Percentiles rank a stretch among this genome's conserved stretches.
These are phyloP conservation scores for Chlamydomonas incerta DNA, from an alignment of 139 green algal genomes.

Conservation along the genomic window DNA sequence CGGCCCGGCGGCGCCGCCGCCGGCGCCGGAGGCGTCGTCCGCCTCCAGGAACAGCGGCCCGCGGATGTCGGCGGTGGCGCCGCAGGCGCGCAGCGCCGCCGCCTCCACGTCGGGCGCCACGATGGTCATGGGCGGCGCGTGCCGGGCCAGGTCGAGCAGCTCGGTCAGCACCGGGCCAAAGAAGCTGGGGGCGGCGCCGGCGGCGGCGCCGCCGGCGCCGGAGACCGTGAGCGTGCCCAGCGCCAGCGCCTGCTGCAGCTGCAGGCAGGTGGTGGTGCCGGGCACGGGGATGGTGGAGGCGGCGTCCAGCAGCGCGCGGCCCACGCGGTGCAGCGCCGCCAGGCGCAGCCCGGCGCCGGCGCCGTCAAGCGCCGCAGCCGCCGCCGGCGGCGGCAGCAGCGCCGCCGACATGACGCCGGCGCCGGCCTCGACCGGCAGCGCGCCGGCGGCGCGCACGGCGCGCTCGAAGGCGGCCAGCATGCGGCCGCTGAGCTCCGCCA, in stretches of 20 bases:
- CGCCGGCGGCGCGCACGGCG: background rate
- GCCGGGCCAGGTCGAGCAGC: slow-evolving; percentile 32
- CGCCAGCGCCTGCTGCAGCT: slow-evolving; percentile 36
- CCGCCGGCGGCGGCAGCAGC: background rate
- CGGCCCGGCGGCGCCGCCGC: background rate
- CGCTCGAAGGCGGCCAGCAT: slow-evolving; percentile 24
- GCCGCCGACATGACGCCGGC: slow-evolving; percentile 18
- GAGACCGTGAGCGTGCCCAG: slow-evolving; percentile 27
- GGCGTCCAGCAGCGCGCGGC: slow-evolving; percentile 28
- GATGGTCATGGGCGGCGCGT: slow-evolving; percentile 37
- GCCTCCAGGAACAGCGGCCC: slow-evolving; percentile 32
- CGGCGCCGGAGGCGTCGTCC: background rate
- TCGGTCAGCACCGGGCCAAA: slow-evolving; percentile 24
- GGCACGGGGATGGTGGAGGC: slow-evolving; percentile 32
- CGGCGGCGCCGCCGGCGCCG: background rate
- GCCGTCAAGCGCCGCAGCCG: background rate
- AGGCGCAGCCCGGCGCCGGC: slow-evolving; percentile 34
- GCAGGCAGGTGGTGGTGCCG: slow-evolving; percentile 35
- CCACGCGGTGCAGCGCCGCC: slow-evolving; percentile 38
- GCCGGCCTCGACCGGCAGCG: background rate
- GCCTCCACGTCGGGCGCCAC: slow-evolving; percentile 29
- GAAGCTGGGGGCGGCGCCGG: background rate
- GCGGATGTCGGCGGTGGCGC: slow-evolving; percentile 32
- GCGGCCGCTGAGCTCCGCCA: slow-evolving; percentile 22
- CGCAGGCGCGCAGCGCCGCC: slow-evolving; percentile 4